Evolutionary conservation across 257 asterid genomes (phyloP), one percentile per base, ranked within the genome.

Genomic region (Plantago major): DNA sequence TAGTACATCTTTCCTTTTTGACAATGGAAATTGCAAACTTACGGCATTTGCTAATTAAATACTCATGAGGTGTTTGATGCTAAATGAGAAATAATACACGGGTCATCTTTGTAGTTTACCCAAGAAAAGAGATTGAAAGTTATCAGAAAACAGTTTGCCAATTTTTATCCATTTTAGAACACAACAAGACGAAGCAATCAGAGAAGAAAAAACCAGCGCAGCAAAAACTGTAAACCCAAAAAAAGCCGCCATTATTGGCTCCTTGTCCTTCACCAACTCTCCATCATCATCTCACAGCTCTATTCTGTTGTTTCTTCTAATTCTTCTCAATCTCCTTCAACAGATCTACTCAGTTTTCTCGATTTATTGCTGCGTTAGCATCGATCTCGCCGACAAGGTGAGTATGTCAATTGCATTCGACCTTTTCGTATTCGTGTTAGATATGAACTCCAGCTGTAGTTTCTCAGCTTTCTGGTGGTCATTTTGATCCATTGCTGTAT

Each of bases 161-260:
- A 48, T 3, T 48, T 48, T 48, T 48, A 48, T 19, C 18, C 26
- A 10, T 48, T 14, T 48, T 48, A 10, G 54, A 48, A 48, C 22
- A 48, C 16, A 48, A 48, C 54, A 17, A 48, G 16, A 52, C 57
- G 40, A 52, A 52, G 28, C 40, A 33, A 33, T 33, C 26, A n/a
- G 33, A 30, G 55, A 12, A 12, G 28, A 52, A 22, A 52, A 22
- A 15, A 18, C 26, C 56, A 50, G 14, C 40, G 40, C 40, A 33
- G 40, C 40, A 33, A 50, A 50, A 50, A 16, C 55, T 13, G 19
- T 17, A 14, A 47, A 47, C 8, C 56, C 26, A 9, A 13, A 11
- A 50, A 50, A 53, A 67, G 70, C 64, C 64, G 73, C 71, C 78
- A 62, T 63, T 65, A 70, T 69, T 60, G 76, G 45, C 66, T 17